Conservation (phyloP, 139 green algal species). For the Yamagishiella unicocca region DNA sequence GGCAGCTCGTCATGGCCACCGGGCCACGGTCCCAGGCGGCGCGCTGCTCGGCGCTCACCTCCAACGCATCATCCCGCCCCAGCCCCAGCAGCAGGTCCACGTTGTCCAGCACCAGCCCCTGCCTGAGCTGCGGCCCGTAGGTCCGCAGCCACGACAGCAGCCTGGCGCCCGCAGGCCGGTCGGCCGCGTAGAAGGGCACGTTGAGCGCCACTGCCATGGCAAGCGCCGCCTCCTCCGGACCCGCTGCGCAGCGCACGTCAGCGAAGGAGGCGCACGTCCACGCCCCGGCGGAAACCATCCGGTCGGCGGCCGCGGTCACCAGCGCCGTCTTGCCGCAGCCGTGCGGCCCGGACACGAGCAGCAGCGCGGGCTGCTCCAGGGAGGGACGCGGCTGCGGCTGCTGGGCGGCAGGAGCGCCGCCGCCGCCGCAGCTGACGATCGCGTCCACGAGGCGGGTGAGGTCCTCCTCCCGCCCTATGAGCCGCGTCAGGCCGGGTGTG, state of each 20-base stretch:
- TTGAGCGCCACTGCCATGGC: conserved; percentile 25
- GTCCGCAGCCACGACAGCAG: conserved; percentile 42
- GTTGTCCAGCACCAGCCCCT: conserved; percentile 39
- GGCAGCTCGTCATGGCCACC: no score
- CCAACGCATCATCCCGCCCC: conserved; percentile 20
- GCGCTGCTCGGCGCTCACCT: conserved; percentile 1
- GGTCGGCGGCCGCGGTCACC: neutral
- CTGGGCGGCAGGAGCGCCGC: neutral
- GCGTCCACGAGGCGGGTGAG: neutral
- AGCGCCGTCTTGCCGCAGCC: conserved; percentile 37
- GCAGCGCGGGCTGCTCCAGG: neutral
- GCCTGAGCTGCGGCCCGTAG: conserved; percentile 26
- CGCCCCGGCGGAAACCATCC: neutral
- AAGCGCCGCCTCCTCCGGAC: conserved; percentile 28
- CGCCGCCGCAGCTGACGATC: neutral
- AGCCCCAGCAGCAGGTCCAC: conserved; percentile 34
- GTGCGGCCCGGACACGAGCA: conserved; percentile 3
- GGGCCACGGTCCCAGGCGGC: no score
- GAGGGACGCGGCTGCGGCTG: neutral
- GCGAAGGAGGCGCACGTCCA: neutral
- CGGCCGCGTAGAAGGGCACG: conserved; percentile 42
- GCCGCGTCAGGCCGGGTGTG: neutral
- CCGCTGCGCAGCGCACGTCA: neutral
- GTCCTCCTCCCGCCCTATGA: conserved; percentile 12
- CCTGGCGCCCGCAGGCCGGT: conserved; percentile 10